phyloP scores from a whole-genome alignment of 176 grass and related monocot species.

The Alopecurus myosuroides region DNA sequence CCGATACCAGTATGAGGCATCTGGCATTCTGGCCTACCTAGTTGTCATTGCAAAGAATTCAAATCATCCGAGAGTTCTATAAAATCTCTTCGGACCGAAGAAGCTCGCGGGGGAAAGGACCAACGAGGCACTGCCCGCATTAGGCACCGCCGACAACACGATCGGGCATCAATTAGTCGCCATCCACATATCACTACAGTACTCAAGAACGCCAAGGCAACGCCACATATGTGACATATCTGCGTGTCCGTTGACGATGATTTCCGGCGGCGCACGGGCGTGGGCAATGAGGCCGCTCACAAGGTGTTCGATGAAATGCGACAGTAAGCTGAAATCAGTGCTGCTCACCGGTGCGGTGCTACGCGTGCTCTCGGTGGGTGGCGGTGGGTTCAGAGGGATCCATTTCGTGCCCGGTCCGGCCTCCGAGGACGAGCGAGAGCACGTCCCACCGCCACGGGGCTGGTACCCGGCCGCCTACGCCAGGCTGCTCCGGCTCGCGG shows the following conservation, averaged over 20 bases:
- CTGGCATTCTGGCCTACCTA: too few relatives aligned
- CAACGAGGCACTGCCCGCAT: background rate
- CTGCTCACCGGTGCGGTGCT: background rate
- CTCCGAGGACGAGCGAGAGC: constrained; percentile 18
- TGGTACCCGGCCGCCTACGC: constrained; percentile 69
- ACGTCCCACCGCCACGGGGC: constrained; percentile 20
- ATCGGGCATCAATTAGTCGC: background rate
- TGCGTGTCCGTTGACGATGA: too few relatives aligned
- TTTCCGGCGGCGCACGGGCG: background rate
- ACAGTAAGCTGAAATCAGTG: background rate
- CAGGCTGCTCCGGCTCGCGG: constrained; percentile 54
- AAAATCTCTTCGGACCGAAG: background rate
- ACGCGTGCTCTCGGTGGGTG: background rate
- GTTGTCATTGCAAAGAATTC: background rate
- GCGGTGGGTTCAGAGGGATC: background rate
- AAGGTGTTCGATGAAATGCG: constrained; percentile 54
- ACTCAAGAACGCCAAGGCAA: background rate
- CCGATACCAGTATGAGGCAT: too few relatives aligned
- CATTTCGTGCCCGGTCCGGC: constrained; percentile 29
- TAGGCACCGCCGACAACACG: background rate
- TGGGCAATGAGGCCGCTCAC: background rate
- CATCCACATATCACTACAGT: background rate
- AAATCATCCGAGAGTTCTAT: too few relatives aligned
- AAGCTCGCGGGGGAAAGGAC: background rate
- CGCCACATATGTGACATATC: background rate